Conservation (phyloP, 169 alveolate species). For the Plasmodium inui region DNA sequence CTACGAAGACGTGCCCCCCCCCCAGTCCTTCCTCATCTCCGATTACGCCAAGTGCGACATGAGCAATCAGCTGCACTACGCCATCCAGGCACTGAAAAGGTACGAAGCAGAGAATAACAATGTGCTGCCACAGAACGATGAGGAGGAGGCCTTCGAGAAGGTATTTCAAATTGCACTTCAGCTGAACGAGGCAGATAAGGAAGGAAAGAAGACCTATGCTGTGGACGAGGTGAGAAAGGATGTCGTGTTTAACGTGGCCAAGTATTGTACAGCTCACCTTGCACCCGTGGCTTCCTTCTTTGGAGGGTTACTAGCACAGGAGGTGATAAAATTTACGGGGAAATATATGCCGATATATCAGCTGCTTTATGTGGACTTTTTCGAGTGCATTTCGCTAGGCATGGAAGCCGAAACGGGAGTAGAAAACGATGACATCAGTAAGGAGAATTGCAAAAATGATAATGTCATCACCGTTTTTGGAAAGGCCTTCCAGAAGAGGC, state of each 20-base stretch:
- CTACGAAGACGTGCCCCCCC: not conserved
- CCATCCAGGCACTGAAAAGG: slow-evolving; percentile 50
- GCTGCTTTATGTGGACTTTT: slow-evolving; percentile 96
- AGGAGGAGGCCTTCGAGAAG: slow-evolving; percentile 45
- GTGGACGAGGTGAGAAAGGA: slow-evolving; percentile 91
- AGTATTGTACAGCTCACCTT: slow-evolving; percentile 87
- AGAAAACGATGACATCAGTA: slow-evolving; percentile 68
- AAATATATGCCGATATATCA: slow-evolving; percentile 97
- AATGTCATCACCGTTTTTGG: slow-evolving; percentile 80
- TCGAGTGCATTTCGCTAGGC: slow-evolving; percentile 84
- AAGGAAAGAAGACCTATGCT: slow-evolving; percentile 75
- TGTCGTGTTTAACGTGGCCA: slow-evolving; percentile 87
- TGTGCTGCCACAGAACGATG: slow-evolving; percentile 3
- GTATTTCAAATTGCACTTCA: slow-evolving; percentile 73
- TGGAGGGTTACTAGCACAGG: slow-evolving; percentile 98
- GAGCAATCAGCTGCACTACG: slow-evolving; percentile 37
- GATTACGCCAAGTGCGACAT: slow-evolving; percentile 50
- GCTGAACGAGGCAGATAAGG: slow-evolving; percentile 75
- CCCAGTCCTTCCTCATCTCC: slow-evolving; percentile 10
- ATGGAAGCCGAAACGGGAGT: slow-evolving; percentile 75
- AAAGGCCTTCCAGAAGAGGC: slow-evolving; percentile 76
- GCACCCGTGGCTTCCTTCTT: slow-evolving; percentile 97
- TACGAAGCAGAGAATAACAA: slow-evolving; percentile 7
- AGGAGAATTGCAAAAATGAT: slow-evolving; percentile 78
- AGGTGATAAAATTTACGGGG: slow-evolving; percentile 97